phyloP scores from a whole-genome alignment of 176 grass and related monocot species.

The Eragrostis curvula region DNA sequence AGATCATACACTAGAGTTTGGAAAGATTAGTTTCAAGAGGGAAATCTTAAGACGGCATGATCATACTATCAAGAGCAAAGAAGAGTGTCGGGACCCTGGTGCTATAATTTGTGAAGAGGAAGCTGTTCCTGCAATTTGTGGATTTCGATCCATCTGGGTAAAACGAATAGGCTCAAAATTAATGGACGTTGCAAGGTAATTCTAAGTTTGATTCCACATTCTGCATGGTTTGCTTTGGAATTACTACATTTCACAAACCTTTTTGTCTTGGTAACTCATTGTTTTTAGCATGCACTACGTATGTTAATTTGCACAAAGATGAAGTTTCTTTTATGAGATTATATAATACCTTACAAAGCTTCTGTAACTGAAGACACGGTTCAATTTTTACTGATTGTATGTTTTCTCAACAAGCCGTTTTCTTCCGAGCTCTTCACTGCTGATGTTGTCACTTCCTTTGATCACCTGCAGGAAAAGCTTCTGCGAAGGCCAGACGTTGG shows the following conservation, averaged over 20 bases:
- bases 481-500: conserved; percentile 30
- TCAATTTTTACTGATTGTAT: background rate
- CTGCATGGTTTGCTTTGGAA: background rate
- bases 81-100: conserved; percentile 50
- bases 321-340: background rate
- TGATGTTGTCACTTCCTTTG: background rate
- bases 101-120: conserved; percentile 76
- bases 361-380: background rate
- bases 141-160: conserved; percentile 92
- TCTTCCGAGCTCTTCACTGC: background rate
- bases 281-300: background rate
- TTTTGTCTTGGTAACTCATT: background rate
- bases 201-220: background rate
- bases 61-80: conserved; percentile 36
- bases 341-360: background rate
- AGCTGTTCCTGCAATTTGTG: conserved; percentile 62
- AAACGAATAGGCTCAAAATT: conserved; percentile 68
- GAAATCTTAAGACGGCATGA: conserved; percentile 56
- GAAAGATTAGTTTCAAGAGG: conserved; percentile 78
- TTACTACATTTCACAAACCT: background rate
- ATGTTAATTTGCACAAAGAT: background rate
- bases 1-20: conserved; percentile 67
- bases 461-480: conserved; percentile 63
- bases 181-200: conserved; percentile 76
- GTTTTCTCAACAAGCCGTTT: background rate